Conservation (phyloP, 148 eudicot genomes). For the Rhododendron henanense region DNA sequence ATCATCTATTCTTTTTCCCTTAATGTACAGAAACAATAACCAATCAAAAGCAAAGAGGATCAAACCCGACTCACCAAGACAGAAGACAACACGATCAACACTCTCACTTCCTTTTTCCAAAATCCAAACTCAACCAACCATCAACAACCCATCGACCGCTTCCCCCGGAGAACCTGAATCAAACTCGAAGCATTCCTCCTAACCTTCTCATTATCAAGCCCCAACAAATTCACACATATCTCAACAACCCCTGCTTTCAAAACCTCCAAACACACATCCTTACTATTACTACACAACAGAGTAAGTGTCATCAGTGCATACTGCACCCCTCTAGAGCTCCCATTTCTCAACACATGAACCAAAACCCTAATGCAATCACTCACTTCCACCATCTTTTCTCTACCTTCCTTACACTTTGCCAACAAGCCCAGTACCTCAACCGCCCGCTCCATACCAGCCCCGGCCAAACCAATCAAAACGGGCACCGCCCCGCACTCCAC, state of each 20-base stretch:
- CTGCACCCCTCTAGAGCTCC: constrained; percentile 73
- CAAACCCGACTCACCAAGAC: constrained; percentile 23
- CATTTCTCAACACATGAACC: constrained; percentile 60
- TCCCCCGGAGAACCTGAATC: constrained; percentile 58
- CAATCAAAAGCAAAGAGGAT: constrained; percentile 19
- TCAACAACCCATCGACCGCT: constrained; percentile 19
- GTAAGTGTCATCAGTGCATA: constrained; percentile 61
- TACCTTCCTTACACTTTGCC: constrained; percentile 67
- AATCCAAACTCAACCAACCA: constrained; percentile 6
- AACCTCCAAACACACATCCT: constrained; percentile 36
- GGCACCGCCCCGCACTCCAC: constrained; percentile 65
- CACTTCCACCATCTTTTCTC: constrained; percentile 52
- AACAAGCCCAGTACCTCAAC: constrained; percentile 72
- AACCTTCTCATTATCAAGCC: constrained; percentile 84
- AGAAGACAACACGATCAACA: constrained; percentile 12
- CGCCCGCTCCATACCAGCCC: constrained; percentile 66
- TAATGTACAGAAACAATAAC: constrained; percentile 37
- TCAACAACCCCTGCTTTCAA: constrained; percentile 61
- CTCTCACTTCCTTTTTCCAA: not conserved
- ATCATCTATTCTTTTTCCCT: constrained; percentile 6
- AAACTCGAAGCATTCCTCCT: constrained; percentile 68
- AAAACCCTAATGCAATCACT: constrained; percentile 41
- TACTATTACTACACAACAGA: constrained; percentile 51
- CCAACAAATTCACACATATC: constrained; percentile 60
- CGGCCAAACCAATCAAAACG: constrained; percentile 31